Percentiles rank a stretch among this genome's conserved stretches.
Evolutionary conservation across 108 stramenopile genomes (phyloP).

Genomic region (Stephanodiscus minutulus): DNA sequence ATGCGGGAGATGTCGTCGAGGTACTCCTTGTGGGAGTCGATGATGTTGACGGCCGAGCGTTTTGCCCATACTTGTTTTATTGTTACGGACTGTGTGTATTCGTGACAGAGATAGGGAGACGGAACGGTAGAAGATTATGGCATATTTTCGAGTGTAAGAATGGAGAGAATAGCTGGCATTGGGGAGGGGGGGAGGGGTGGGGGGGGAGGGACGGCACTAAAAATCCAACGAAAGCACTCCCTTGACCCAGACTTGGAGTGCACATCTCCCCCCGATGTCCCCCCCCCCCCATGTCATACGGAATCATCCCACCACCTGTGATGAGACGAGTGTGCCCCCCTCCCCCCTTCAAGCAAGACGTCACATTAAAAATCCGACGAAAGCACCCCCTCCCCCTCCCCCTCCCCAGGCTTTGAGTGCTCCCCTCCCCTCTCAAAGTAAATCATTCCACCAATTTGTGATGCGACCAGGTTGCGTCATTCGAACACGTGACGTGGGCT

Average conservation of each 20-base stretch:
- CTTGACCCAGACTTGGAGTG: background rate
- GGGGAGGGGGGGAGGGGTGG: background rate
- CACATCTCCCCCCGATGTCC: no score
- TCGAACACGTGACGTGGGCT: no score
- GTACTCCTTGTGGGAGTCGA: slow-evolving; percentile 90
- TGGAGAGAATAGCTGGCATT: background rate
- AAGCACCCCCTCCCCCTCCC: no score
- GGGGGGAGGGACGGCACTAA: no score
- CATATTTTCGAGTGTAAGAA: background rate
- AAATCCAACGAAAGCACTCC: background rate
- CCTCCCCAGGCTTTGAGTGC: no score
- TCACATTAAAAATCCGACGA: background rate
- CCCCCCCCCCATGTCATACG: no score
- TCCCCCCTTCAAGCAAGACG: no score
- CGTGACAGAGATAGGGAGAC: background rate
- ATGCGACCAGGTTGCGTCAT: no score
- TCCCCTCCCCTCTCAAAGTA: no score
- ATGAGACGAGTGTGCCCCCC: no score
- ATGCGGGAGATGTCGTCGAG: slow-evolving; percentile 80
- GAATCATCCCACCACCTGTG: no score
- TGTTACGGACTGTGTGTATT: slow-evolving; percentile 29
- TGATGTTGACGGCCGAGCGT: slow-evolving; percentile 76
- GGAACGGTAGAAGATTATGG: background rate
- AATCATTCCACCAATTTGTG: no score
- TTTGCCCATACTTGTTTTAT: slow-evolving; percentile 73